Evolutionary conservation across 2,329 filamentous ascomycete genomes (phyloP).

Genomic region (Xylaria multiplex): DNA sequence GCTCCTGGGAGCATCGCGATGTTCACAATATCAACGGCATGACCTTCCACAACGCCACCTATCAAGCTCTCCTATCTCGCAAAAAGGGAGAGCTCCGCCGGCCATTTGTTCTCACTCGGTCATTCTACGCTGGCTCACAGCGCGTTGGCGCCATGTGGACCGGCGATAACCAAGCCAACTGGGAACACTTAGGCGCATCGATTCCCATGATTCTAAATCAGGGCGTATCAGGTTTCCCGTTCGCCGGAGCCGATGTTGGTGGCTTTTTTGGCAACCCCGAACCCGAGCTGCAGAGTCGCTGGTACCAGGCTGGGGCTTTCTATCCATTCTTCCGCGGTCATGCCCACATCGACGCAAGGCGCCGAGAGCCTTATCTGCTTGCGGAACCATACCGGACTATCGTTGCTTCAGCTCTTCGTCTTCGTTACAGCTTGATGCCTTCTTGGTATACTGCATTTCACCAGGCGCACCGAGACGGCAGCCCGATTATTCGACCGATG

Average conservation of each 20-base stretch:
- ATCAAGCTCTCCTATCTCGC: slow-evolving; percentile 82
- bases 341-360: slow-evolving; percentile 94
- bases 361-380: slow-evolving; percentile 90
- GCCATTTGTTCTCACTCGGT: slow-evolving; percentile 91
- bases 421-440: slow-evolving; percentile 89
- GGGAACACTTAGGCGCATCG: slow-evolving; percentile 88
- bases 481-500: slow-evolving; percentile 89
- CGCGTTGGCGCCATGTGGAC: slow-evolving; percentile 97
- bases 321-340: slow-evolving; percentile 99
- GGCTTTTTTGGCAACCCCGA: slow-evolving; percentile 98
- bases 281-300: slow-evolving; percentile 88
- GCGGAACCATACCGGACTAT: slow-evolving; percentile 87
- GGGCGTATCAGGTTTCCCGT: slow-evolving; percentile 92
- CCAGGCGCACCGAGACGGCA: slow-evolving; percentile 82
- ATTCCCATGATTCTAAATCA: slow-evolving; percentile 95
- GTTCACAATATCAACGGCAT: slow-evolving; percentile 95
- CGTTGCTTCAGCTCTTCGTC: slow-evolving; percentile 84
- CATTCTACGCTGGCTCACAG: slow-evolving; percentile 92
- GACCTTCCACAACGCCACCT: slow-evolving; percentile 95
- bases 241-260: slow-evolving; percentile 93
- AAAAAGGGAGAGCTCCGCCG: slow-evolving; percentile 86
- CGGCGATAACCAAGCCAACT: slow-evolving; percentile 93
- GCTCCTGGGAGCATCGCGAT: slow-evolving; percentile 95
- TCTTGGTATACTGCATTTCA: slow-evolving; percentile 98
- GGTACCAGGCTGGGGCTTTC: slow-evolving; percentile 97